Base-by-base conservation (phyloP, 1,284 basidiomycete species). In the Peniophora sp. region DNA sequence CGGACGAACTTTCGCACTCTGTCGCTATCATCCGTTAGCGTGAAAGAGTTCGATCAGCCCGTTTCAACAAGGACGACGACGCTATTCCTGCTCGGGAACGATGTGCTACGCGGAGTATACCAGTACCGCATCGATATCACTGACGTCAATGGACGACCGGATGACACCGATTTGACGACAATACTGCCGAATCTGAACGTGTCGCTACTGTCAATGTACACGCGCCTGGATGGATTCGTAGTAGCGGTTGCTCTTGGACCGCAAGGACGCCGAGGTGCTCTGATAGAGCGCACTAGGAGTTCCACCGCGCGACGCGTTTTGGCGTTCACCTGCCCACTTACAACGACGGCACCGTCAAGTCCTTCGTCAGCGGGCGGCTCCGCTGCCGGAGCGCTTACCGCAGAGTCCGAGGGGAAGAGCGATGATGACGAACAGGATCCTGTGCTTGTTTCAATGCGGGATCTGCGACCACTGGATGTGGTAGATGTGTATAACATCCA, bases 81-180 rank as follows among this genome's bases (percentile, higher is more conserved):
- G 3, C 54, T 73, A 36, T 67, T 65, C 15, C 64, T 78, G 52
- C 67, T 81, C 47, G 71, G 72, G n/a, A 74, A 73, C 55, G 78
- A 81, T 54, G 64, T 75, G 37, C 66, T 77, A 17, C 71, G 72
- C 56, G 79, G 80, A 0, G 66, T 80, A 20, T 79, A 73, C 57
- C 71, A 74, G 52, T 81, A 72, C 54, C 51, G 59, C 15, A 65
- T 77, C 18, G 57, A 60, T 11, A 43, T 52, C 18, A 56, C 72
- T 23, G 47, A 6, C 10, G 35, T 32, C 22, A 39, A 20, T 44
- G 17, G 23, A 32, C 27, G 12, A 32, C 12, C 27, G 12, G 27
- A 52, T 47, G 51, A 3, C 52, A 49, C 17, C 44, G 48, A 22
- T 55, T 62, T n/a, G n/a, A n/a, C n/a, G n/a, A n/a, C n/a, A n/a